Conservation (phyloP, 1,139 yeast genomes). For the Chernovozyma aurita region DNA sequence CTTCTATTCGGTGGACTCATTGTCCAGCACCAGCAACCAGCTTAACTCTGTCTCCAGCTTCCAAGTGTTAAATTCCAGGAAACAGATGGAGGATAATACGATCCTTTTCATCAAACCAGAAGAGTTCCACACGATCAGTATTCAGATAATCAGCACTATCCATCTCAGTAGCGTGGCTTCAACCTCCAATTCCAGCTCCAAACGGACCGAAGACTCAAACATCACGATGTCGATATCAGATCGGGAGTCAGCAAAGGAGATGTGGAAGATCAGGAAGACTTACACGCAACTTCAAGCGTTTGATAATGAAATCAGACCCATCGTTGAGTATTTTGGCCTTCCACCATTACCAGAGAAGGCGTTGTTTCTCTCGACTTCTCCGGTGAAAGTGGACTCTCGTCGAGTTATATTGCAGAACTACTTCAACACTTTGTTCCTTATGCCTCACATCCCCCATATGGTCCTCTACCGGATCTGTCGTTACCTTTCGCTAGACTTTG, state of each 20-base stretch:
- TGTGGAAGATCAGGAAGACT: slow-evolving; percentile 69
- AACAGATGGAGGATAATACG: slow-evolving; percentile 21
- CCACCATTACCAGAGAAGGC: slow-evolving; percentile 61
- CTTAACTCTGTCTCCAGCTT: slow-evolving; percentile 12
- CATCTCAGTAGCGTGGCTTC: slow-evolving; percentile 27
- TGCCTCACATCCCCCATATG: slow-evolving; percentile 58
- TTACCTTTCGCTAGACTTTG: slow-evolving; percentile 65
- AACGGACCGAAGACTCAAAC: slow-evolving; percentile 47
- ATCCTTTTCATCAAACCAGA: slow-evolving; percentile 59
- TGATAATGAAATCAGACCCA: slow-evolving; percentile 53
- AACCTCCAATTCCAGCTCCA: slow-evolving; percentile 22
- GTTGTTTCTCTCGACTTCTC: slow-evolving; percentile 54
- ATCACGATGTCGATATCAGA: slow-evolving; percentile 62
- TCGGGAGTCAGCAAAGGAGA: slow-evolving; percentile 53
- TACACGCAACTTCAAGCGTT: slow-evolving; percentile 51
- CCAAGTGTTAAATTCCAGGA: slow-evolving; percentile 22
- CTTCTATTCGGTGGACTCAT: slow-evolving; percentile 11
- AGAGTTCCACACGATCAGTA: slow-evolving; percentile 57
- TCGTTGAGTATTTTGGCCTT: slow-evolving; percentile 53
- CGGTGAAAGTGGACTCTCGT: slow-evolving; percentile 62
- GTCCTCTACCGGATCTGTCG: slow-evolving; percentile 54
- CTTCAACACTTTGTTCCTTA: slow-evolving; percentile 53
- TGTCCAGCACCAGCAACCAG: slow-evolving; percentile 9
- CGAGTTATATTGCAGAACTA: slow-evolving; percentile 53
- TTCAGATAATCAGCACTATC: slow-evolving; percentile 57